Base-by-base conservation (phyloP, 1,139 yeast species). In the Geotrichum klebahnii region DNA sequence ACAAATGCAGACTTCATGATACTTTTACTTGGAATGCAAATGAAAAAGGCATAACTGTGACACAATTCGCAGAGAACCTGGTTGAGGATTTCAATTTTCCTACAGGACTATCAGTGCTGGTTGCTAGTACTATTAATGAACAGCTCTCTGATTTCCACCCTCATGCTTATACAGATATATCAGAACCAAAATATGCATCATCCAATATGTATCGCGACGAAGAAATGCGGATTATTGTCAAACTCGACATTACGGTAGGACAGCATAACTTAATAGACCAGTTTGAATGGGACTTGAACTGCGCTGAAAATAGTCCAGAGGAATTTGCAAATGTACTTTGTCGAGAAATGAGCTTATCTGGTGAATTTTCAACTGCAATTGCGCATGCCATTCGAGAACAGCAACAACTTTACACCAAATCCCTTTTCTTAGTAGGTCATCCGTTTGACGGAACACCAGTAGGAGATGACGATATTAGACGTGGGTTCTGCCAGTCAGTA, bases 281-380 rank as follows among this genome's bases (percentile, higher is more conserved):
- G 62, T 88, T 92, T 68, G 98, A 92, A 67, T 92, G 98, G 98
- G 98, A 92, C 66, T 76, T 94, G 43, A 83, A 87, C 57, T 82
- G 80, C 58, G 76, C 80, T 1, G 90, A 84, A 24, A 84, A 82
- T 60, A 83, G 78, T 59, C 96, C 98, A 0, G 97, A 92, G 64
- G 92, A 85, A 57, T 92, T 92, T 73, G 95, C 97, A 0, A 73
- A 73, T 26, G 68, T 73, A 5, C 71, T 90, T 74, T 82, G 92
- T 63, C 82, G 79, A 49, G 98, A 92, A 58, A 70, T 94, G 68
- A 77, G 82, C 41, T 72, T 92, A 37, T 88, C 97, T 0, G 88
- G 90, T 0, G 98, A 92, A 63, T 92, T 92, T 66, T 73, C 80
- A 17, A 87, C 97, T 1, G 95, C 97, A 0, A 82, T 92, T 41